Evolutionary conservation across 257 asterid genomes (phyloP).

Genomic region (Primulina huaijiensis): DNA sequence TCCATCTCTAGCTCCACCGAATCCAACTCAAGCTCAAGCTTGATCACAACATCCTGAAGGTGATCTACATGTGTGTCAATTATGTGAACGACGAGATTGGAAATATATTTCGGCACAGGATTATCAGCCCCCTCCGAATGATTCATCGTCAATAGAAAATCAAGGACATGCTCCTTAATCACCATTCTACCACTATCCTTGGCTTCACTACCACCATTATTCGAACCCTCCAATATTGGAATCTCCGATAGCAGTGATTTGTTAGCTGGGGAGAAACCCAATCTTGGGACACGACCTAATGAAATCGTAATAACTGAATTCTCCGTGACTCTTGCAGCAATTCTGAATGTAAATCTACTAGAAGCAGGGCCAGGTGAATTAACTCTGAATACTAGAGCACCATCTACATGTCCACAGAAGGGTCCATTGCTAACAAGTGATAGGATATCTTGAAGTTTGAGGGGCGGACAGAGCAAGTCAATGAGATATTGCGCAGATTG

Average conservation of each 20-base stretch:
- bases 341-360: slow-evolving; percentile 71
- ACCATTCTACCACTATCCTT: slow-evolving; percentile 61
- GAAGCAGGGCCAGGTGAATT: slow-evolving; percentile 88
- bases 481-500: slow-evolving; percentile 84
- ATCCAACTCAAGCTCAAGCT: slow-evolving; percentile 91
- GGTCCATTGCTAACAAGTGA: slow-evolving; percentile 93
- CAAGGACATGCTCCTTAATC: slow-evolving; percentile 75
- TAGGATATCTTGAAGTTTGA: slow-evolving; percentile 91
- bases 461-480: slow-evolving; percentile 78
- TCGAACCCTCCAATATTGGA: slow-evolving; percentile 69
- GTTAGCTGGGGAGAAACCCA: slow-evolving; percentile 72
- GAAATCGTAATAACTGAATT: slow-evolving; percentile 89
- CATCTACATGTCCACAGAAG: slow-evolving; percentile 85
- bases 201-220: slow-evolving; percentile 27
- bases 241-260: slow-evolving; percentile 74
- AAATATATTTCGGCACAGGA: slow-evolving; percentile 84
- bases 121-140: slow-evolving; percentile 96
- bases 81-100: slow-evolving; percentile 84
- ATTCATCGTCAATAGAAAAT: slow-evolving; percentile 80
- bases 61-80: slow-evolving; percentile 95
- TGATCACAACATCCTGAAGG: slow-evolving; percentile 86
- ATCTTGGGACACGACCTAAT: slow-evolving; percentile 87
- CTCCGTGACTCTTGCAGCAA: slow-evolving; percentile 87
- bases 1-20: slow-evolving; percentile 82
- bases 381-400: slow-evolving; percentile 92